Base-by-base conservation (phyloP, 2,329 filamentous ascomycete genomes). In the Alternaria atra region DNA sequence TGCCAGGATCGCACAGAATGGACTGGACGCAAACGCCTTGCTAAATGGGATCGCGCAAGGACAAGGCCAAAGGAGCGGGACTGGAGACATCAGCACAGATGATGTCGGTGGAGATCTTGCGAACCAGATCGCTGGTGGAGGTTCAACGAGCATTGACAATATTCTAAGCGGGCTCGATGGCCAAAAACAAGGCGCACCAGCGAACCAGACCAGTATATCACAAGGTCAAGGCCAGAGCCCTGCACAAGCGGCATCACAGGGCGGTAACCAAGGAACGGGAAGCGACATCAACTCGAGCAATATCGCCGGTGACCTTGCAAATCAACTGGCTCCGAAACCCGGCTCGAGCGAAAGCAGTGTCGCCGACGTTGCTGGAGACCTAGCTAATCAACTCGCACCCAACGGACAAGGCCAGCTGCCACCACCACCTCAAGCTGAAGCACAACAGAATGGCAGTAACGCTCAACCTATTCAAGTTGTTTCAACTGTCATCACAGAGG, bases 51-150 rank as follows among this genome's bases (percentile, higher is more conserved):
- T 66, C 46, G 58, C 60, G 23, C 63, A 64, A 51, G 57, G 56
- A 17, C 61, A 65, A 48, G 58, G 51, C 9, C 35, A 46, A 50
- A 65, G 52, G 15, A 30, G 52, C 13, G 25, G 47, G 34, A 47
- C 20, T n/a, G 46, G 34, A 46, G 60, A 61, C 27, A 42, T 64
- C 44, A 55, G 40, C 29, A 63, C 56, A 34, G 58, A 35, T 25
- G 56, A 64, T 29, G 44, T 65, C n/a, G 67, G 48, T 8, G 63
- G 56, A 34, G 63, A 62, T 47, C 52, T 71, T 27, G 62, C 65
- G 13, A 70, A 69, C 25, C 65, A 72, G 54, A 58, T 67, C 37
- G 59, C 67, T n/a, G 65, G 67, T 55, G 68, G 59, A 52, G 62
- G 62, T 10, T 34, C 60, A 7, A 37, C 58, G 12, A 48, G 53